Percentiles rank a stretch among this genome's conserved stretches.
phyloP scores from a whole-genome alignment of 2,329 filamentous ascomycete species.

The Alternaria brassicicola region DNA sequence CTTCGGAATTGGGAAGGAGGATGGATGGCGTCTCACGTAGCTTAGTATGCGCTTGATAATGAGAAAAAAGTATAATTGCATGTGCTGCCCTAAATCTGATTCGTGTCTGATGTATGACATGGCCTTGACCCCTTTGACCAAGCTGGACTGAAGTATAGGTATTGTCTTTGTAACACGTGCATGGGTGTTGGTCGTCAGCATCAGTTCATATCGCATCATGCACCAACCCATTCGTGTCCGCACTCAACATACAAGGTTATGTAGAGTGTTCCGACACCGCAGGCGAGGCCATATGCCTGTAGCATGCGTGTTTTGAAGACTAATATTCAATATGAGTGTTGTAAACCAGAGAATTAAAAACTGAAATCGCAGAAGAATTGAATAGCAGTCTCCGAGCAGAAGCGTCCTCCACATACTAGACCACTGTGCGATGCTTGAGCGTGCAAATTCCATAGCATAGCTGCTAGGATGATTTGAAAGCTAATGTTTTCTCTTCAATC shows the following conservation, averaged over 20 bases:
- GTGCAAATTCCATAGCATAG: too few relatives aligned
- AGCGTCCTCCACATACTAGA: not conserved
- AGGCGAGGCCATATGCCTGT: too few relatives aligned
- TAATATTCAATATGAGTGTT: not conserved
- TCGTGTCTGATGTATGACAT: not conserved
- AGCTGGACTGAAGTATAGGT: not conserved
- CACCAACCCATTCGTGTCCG: not conserved
- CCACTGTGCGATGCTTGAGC: too few relatives aligned
- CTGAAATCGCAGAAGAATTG: not conserved
- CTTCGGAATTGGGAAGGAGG: slow-evolving; percentile 15
- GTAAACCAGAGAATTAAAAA: not conserved
- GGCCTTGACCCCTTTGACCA: not conserved
- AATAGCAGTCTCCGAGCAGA: not conserved
- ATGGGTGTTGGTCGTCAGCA: not conserved
- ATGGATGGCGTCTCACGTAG: slow-evolving; percentile 26
- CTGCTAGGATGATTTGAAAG: too few relatives aligned
- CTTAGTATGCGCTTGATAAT: slow-evolving; percentile 28
- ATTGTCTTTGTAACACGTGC: not conserved
- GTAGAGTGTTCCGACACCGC: too few relatives aligned
- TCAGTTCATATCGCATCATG: too few relatives aligned
- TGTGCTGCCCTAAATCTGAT: accelerated
- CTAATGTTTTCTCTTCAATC: too few relatives aligned
- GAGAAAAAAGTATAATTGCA: slow-evolving; percentile 21
- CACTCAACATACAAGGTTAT: too few relatives aligned
- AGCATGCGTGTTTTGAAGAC: too few relatives aligned